Base-by-base conservation (phyloP, 352 stramenopile genomes). In the Pythium chondricola region DNA sequence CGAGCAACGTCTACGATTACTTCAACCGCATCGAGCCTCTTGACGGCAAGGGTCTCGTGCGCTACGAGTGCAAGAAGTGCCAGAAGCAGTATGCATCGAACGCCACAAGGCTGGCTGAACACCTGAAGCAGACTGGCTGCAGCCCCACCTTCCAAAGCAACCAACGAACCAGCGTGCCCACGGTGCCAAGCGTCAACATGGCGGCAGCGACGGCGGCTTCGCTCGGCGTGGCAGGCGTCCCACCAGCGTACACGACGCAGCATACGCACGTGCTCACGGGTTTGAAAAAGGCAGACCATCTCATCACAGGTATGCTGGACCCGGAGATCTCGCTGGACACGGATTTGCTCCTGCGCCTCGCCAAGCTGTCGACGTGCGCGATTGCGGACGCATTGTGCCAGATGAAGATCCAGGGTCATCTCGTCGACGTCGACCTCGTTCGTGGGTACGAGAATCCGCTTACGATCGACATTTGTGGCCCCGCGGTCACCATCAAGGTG, bases 41-140 rank as follows among this genome's bases (percentile, higher is more conserved):
- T 2, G 74, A 83, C 46, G 66, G 66, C 47, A 89, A 88, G 51
- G 72, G 74, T 2, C 63, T 88, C 59, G 75, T 87, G 61, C 81
- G 81, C 54, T 92, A 88, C 61, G 75, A 88, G 65, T 92, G 81
- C 75, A 88, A 89, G 61, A 89, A 89, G 62, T 92, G 81, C 57
- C 65, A 85, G 57, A 92, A 92, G 60, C 77, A 92, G 65, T 92
- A 92, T 47, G 81, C 81, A 37, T 85, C 75, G 38, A 92, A 92
- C 53, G 81, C 81, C 44, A 92, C 81, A 52, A 75, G 80, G 4
- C 58, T 92, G 45, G 80, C 74, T 30, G 80, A 92, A 43, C 80
- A 92, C 59, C 64, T 92, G 25, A 77, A 77, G 51, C 66, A 84
- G 63, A 74, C 72, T 43, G 73, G 71, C 50, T 92, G 80, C 49